Percentiles rank a stretch among this genome's conserved stretches.
Conservation (phyloP, 805 yeast genomes). For the Candida maltosa region DNA sequence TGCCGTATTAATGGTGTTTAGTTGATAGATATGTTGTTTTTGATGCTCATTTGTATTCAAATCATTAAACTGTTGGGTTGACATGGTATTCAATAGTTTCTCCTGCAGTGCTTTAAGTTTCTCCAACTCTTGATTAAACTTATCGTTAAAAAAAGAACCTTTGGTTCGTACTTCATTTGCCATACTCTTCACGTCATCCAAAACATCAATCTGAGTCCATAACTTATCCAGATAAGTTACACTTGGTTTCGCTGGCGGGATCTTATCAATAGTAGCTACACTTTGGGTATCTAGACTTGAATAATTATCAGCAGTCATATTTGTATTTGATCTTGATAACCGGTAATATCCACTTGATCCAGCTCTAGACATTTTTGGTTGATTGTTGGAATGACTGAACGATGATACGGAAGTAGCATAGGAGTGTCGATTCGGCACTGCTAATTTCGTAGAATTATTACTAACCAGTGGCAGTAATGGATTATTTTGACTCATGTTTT, state of each 20-base stretch:
- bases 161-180: slow-evolving; percentile 42
- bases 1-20: slow-evolving; percentile 2
- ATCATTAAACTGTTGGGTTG: slow-evolving; percentile 23
- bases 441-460: slow-evolving; percentile 6
- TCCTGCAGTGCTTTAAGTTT: slow-evolving; percentile 56
- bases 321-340: slow-evolving; percentile 17
- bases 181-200: slow-evolving; percentile 72
- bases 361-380: slow-evolving; percentile 10
- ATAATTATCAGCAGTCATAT: slow-evolving; percentile 12
- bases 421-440: slow-evolving; percentile 13
- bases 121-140: slow-evolving; percentile 50
- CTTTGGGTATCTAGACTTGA: slow-evolving; percentile 10
- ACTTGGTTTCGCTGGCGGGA: slow-evolving; percentile 54
- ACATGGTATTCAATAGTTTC: slow-evolving; percentile 30
- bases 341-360: slow-evolving; percentile 11
- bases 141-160: slow-evolving; percentile 49
- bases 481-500: not conserved
- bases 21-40: slow-evolving; percentile 16
- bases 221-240: slow-evolving; percentile 70
- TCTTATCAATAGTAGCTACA: slow-evolving; percentile 38
- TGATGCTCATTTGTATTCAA: slow-evolving; percentile 15
- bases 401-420: slow-evolving; percentile 6
- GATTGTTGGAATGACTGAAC: slow-evolving; percentile 9
- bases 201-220: slow-evolving; percentile 85
- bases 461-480: not conserved